Evolutionary conservation across 495 filamentous ascomycete genomes (phyloP), one percentile per base, ranked within the genome.

Genomic region (Margaritispora aquatica): DNA sequence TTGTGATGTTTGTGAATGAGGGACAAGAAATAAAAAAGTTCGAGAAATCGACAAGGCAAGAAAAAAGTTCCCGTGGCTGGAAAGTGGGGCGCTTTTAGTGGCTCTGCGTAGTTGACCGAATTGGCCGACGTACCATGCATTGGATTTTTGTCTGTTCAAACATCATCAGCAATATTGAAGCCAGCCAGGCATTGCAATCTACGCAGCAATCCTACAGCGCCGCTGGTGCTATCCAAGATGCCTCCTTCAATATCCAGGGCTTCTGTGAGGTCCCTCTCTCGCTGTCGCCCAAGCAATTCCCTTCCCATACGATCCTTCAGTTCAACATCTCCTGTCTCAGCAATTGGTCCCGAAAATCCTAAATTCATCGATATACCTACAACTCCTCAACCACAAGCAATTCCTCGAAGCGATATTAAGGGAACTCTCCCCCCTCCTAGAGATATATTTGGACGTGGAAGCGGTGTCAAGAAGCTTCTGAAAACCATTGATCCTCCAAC

Each of bases 311-410:
- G 81, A 26, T 23, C 71, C 59, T 80, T 83, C 67, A 66, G 71
- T 27, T 73, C 78, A 22, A 66, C 75, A n/a, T 26, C 68, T 17
- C 47, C 64, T 22, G 26, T 60, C 10, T 59, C 53, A 44, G 60
- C 65, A 38, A 73, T 84, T 52, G 71, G 74, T 10, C 89, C 88
- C 17, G 86, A 90, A 67, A 88, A 83, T 46, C 89, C 88, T 59
- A 78, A 80, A 57, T 92, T 84, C 75, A 83, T 92, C 68, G 80
- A 89, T 60, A 72, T 91, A 44, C 89, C 89, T 29, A 78, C 83
- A 65, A 77, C 84, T 1, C 65, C 67, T 31, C 77, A 81, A 70
- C 71, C 67, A 19, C 61, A 66, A 66, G 71, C 73, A 15, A 68
- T 70, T 9, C 62, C 67, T 9, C 77, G 77, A 44, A 74, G 68